Evolutionary conservation across 2,329 filamentous ascomycete species (phyloP).

Genomic region (Arthrobotrys pseudoclavata): DNA sequence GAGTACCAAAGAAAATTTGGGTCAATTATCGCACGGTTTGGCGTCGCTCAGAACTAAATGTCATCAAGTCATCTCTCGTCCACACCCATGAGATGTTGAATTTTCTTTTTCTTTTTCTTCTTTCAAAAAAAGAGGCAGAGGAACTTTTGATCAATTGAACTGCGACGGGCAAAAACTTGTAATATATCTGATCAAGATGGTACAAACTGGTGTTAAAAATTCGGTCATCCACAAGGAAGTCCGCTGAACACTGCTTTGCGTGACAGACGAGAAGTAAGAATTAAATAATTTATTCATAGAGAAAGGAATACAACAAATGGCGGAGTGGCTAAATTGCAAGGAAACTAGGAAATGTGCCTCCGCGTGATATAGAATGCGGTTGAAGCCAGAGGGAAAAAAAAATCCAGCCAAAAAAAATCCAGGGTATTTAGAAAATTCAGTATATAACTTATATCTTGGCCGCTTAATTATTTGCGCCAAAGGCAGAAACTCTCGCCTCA

Average conservation of each 20-base stretch:
- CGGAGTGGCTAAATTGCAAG: conserved; percentile 20
- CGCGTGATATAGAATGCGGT: conserved; percentile 5
- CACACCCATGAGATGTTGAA: too few relatives aligned
- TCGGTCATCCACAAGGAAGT: not conserved
- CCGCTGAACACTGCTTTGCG: conserved; percentile 4
- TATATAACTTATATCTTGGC: conserved; percentile 1
- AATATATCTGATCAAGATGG: not conserved
- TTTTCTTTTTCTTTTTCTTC: too few relatives aligned
- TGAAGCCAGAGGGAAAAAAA: conserved; percentile 6
- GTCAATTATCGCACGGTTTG: too few relatives aligned
- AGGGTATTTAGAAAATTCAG: not conserved
- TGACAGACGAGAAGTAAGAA: conserved; percentile 10
- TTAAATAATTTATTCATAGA: conserved; percentile 15
- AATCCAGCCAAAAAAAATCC: conserved; percentile 1
- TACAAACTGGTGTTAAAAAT: not conserved
- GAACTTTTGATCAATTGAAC: too few relatives aligned
- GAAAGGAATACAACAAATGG: not conserved
- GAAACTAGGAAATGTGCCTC: conserved; percentile 7
- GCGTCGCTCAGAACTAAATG: too few relatives aligned
- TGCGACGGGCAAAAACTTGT: too few relatives aligned
- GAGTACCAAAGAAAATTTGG: not conserved
- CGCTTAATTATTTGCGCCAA: conserved; percentile 60
- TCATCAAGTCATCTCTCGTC: too few relatives aligned
- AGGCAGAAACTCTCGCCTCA: conserved; percentile 63
- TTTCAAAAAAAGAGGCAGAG: too few relatives aligned